Base-by-base conservation (phyloP, 108 stramenopile species). In the Asterionellopsis glacialis region DNA sequence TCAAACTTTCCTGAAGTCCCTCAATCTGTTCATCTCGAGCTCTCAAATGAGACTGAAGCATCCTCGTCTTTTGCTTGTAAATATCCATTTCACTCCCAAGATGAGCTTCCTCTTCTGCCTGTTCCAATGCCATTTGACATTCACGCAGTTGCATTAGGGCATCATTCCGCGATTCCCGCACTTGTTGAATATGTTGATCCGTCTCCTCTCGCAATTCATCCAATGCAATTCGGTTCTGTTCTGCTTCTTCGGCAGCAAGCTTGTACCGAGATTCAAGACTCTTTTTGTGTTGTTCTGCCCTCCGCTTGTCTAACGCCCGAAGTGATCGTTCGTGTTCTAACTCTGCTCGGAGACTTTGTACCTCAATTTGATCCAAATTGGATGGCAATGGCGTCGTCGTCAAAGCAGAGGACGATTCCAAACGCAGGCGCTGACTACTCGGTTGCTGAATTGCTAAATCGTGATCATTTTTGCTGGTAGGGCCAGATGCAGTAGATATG, bases 271-370 rank as follows among this genome's bases (percentile, higher is more conserved):
- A 66, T 59, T 87, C 73, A 22, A 89, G 65, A 1, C 88, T 79
- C 26, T 77, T 51, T 45, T 87, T 65, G 21, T 52, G 51, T 19
- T 81, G 70, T n/a, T 55, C 58, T 40, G 68, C 63, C 26, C 75
- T 69, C 48, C 70, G 73, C 41, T 85, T 69, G 41, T 93, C 91
- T 44, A 88, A 52, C 11, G 70, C 59, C 18, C 88, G 72, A 11
- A 88, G 62, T 23, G 77, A 76, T 59, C 80, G 76, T 28, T 85
- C 82, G 65, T 92, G 85, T n/a, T 82, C 71, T 48, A 89, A 66
- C 47, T 85, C 81, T 19, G 85, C 72, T n/a, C 78, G 83, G 13
- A 88, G 68, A 22, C 79, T 76, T 33, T 66, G 51, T 23, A 92
- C 33, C 68, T 92, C 73, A 33, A 33, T 33, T 2, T 33, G 33